Conservation (phyloP, 441 rosid species). For the Melastoma candidum region DNA sequence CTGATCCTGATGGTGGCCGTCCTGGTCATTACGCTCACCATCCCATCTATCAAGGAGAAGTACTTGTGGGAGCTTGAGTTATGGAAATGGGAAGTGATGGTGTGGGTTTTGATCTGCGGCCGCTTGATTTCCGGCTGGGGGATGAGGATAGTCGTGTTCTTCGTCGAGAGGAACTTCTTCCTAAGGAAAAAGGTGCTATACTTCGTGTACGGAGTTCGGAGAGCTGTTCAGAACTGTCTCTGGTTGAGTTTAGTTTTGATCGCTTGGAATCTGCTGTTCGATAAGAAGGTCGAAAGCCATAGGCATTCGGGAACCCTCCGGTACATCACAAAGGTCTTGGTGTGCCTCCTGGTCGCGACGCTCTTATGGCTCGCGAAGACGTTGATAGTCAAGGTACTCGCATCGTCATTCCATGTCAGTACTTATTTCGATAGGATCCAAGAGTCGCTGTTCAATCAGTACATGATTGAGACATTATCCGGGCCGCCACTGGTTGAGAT, state of each 20-base stretch:
- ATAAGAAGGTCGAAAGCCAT: constrained; percentile 30
- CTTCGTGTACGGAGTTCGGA: constrained; percentile 68
- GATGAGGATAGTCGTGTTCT: constrained; percentile 45
- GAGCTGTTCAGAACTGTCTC: constrained; percentile 64
- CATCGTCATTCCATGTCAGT: constrained; percentile 69
- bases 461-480: constrained; percentile 48
- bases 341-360: constrained; percentile 47
- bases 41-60: constrained; percentile 18
- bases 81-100: constrained; percentile 79
- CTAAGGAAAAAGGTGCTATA: constrained; percentile 55
- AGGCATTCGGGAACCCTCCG: constrained; percentile 19
- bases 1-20: constrained; percentile 34
- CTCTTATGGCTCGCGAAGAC: constrained; percentile 58
- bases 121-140: constrained; percentile 88
- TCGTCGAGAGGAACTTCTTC: constrained; percentile 55
- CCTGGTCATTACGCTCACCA: constrained; percentile 26
- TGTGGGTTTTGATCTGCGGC: constrained; percentile 67
- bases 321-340: constrained; percentile 38
- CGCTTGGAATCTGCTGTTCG: constrained; percentile 50
- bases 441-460: constrained; percentile 56
- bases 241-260: constrained; percentile 60
- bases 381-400: constrained; percentile 59
- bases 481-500: constrained; percentile 56
- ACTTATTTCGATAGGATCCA: constrained; percentile 72
- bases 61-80: constrained; percentile 39